Conservation (phyloP, 2,329 filamentous ascomycete genomes). For the Monosporascus sp. region DNA sequence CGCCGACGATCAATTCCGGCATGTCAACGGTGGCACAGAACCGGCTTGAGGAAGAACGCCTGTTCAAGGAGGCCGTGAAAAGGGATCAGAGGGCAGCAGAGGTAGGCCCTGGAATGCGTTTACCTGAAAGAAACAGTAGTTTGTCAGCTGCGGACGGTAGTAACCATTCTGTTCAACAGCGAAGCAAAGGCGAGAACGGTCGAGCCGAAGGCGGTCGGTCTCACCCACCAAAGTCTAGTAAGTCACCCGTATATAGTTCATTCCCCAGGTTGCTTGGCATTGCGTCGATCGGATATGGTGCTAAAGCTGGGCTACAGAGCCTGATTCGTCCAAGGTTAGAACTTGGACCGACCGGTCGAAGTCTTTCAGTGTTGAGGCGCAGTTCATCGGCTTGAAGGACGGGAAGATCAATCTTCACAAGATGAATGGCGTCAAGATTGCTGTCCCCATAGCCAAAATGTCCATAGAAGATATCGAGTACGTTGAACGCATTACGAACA, state of each 20-base stretch:
- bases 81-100: constrained; percentile 61
- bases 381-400: constrained; percentile 91
- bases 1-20: constrained; percentile 45
- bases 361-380: constrained; percentile 94
- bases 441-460: constrained; percentile 94
- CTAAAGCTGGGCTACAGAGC: constrained; percentile 51
- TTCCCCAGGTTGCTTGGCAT: background rate
- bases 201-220: constrained; percentile 49
- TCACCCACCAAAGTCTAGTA: constrained; percentile 65
- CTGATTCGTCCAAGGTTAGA: constrained; percentile 75
- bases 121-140: constrained; percentile 77
- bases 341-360: constrained; percentile 95
- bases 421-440: constrained; percentile 96
- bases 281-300: background rate
- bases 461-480: constrained; percentile 92
- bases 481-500: constrained; percentile 81
- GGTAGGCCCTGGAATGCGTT: constrained; percentile 72
- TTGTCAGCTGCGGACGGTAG: constrained; percentile 61
- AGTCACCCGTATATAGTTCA: constrained; percentile 32
- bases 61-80: constrained; percentile 75
- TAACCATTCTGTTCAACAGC: constrained; percentile 68
- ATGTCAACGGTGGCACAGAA: constrained; percentile 72
- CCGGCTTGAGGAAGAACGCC: constrained; percentile 72
- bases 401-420: constrained; percentile 98
- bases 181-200: constrained; percentile 64